These are phyloP conservation scores for Saccharomycopsis schoenii DNA, from an alignment of 805 yeast species.

Conservation along the genomic window DNA sequence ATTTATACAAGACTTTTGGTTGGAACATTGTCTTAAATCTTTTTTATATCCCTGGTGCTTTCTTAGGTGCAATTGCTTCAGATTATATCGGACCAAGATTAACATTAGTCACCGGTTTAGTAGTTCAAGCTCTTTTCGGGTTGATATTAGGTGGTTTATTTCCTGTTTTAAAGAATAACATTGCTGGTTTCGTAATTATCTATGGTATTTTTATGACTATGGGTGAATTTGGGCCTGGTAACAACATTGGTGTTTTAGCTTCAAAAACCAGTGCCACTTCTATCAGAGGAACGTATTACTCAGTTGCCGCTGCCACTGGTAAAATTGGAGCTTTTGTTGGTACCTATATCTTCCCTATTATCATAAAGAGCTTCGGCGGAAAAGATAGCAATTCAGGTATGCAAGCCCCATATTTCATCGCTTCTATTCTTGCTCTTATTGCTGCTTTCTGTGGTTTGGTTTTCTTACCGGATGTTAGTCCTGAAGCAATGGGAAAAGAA, in stretches of 20 bases:
- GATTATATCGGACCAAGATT: slow-evolving; percentile 89
- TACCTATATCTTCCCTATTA: slow-evolving; percentile 77
- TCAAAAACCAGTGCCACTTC: slow-evolving; percentile 82
- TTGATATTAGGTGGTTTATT: slow-evolving; percentile 73
- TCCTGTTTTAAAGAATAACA: slow-evolving; percentile 41
- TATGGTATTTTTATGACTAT: slow-evolving; percentile 81
- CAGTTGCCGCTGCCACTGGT: slow-evolving; percentile 85
- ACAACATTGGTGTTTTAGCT: slow-evolving; percentile 80
- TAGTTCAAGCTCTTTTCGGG: slow-evolving; percentile 69
- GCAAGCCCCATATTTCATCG: slow-evolving; percentile 73
- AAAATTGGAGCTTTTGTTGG: slow-evolving; percentile 92
- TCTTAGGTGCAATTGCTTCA: slow-evolving; percentile 75
- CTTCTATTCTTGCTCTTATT: slow-evolving; percentile 66
- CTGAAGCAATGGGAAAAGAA: slow-evolving; percentile 70
- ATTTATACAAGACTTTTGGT: slow-evolving; percentile 69
- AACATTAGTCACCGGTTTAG: slow-evolving; percentile 60
- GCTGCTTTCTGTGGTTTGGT: slow-evolving; percentile 62
- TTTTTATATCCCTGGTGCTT: slow-evolving; percentile 85
- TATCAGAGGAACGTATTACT: slow-evolving; percentile 84
- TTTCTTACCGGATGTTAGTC: slow-evolving; percentile 73
- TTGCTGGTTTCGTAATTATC: slow-evolving; percentile 75
- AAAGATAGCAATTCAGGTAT: slow-evolving; percentile 43
- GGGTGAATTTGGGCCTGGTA: slow-evolving; percentile 95
- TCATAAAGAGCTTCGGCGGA: slow-evolving; percentile 53
- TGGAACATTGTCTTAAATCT: slow-evolving; percentile 86